A percentile compares a stretch with the other conserved stretches of the same genome.
These are phyloP conservation scores for Coniochaeta sp. DNA, from an alignment of 2,329 filamentous ascomycete species.

Conservation along the genomic window DNA sequence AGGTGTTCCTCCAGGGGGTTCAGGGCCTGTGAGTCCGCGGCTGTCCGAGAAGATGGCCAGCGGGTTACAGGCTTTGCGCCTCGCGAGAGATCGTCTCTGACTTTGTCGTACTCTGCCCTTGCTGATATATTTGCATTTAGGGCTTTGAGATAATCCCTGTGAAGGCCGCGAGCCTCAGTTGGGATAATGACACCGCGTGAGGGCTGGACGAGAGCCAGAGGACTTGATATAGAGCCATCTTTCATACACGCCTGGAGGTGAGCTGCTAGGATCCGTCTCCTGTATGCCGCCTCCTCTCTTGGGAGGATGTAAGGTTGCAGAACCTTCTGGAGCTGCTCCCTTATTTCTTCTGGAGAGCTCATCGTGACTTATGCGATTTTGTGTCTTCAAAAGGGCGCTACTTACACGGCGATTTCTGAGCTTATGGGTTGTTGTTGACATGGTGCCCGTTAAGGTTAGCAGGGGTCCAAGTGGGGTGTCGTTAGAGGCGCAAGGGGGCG, in stretches of 20 bases:
- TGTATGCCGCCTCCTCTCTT: constrained; percentile 49
- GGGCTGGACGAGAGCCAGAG: constrained; percentile 41
- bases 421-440: background rate
- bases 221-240: constrained; percentile 32
- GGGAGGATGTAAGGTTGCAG: constrained; percentile 49
- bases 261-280: constrained; percentile 47
- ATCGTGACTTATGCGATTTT: constrained; percentile 8
- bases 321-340: constrained; percentile 32
- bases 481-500: background rate
- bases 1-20: constrained; percentile 42
- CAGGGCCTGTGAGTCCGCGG: background rate
- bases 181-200: constrained; percentile 23
- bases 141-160: constrained; percentile 49
- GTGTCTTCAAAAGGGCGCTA: too few species aligned
- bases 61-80: constrained; percentile 6
- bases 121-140: constrained; percentile 47
- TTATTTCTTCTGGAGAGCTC: constrained; percentile 23
- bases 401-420: too few species aligned
- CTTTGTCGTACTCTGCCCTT: constrained; percentile 36
- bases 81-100: constrained; percentile 10
- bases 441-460: background rate
- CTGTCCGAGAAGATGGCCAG: constrained; percentile 15
- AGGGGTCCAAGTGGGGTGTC: background rate
- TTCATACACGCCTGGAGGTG: constrained; percentile 43
- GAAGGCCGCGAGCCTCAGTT: constrained; percentile 36